Evolutionary conservation across 805 yeast genomes (phyloP), one percentile per base, ranked within the genome.

Genomic region (Ogataea siamensis): DNA sequence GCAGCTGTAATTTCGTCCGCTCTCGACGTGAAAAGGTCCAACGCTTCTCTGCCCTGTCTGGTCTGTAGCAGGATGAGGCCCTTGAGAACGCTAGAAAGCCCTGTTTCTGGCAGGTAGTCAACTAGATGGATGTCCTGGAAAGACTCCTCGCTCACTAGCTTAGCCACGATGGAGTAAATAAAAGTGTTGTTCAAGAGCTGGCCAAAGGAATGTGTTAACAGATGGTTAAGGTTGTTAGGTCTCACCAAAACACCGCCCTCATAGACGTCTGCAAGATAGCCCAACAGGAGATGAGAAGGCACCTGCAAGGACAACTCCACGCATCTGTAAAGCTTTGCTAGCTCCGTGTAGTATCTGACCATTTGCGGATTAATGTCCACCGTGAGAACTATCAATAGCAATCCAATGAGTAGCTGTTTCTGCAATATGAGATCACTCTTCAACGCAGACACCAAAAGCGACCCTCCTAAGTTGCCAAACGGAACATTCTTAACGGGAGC

Each of bases 351-450:
- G 4, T 60, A 28, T 1, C 28, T 28, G 11, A 48, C 43, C 32
- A 60, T 51, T 16, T 52, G 45, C 5, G 53, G 54, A 26, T 57
- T 60, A 14, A 53, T 50, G 40, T 63, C 68, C 12, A 63, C 57
- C 2, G 62, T 60, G 17, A 58, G 27, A 16, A 62, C 36, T 12
- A 64, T 52, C 21, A 62, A 31, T 7, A 54, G 31, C 9, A 64
- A 39, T 3, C 59, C 60, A 24, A 54, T 28, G 2, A 58, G 32
- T 12, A 60, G 28, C 6, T 47, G 49, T 17, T 45, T 43, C 13
- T 53, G 51, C 13, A 50, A 17, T 5, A 41, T 12, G 5, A 53
- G 17, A 15, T 54, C 51, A 2, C 37, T 30, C 30, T 49, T 40
- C 18, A 62, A 32, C 8, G 50, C 40, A 6, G 54, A 40, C 2